phyloP scores from a whole-genome alignment of 768 basidiomycete genomes.

The Boletellus ananiceps region DNA sequence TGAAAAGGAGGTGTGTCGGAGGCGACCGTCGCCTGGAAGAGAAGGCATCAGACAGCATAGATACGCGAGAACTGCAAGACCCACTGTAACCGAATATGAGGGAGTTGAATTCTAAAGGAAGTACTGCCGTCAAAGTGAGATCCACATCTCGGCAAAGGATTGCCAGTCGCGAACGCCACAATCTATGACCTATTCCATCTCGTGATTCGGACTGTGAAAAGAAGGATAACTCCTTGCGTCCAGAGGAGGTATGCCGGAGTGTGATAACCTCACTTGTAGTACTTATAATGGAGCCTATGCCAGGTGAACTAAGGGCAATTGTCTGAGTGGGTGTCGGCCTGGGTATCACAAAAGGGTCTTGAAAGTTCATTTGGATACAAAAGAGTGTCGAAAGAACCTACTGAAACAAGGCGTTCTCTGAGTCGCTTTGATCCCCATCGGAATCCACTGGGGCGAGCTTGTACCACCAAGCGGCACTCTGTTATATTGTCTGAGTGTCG shows the following conservation, averaged over 20 bases:
- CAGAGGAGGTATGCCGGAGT: constrained; percentile 16
- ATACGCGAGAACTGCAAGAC: constrained; percentile 13
- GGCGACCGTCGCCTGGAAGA: constrained; percentile 46
- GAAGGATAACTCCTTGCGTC: constrained; percentile 18
- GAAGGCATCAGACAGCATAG: not conserved
- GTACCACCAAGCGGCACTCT: constrained; percentile 21
- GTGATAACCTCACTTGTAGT: constrained; percentile 15
- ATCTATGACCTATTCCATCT: constrained; percentile 5
- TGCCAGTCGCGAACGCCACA: constrained; percentile 20
- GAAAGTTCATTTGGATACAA: constrained; percentile 4
- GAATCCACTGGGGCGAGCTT: constrained; percentile 11
- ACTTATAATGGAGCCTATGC: constrained; percentile 6
- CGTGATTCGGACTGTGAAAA: constrained; percentile 7
- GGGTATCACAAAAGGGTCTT: constrained; percentile 1
- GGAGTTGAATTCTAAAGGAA: constrained; percentile 54
- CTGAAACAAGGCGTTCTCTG: constrained; percentile 14
- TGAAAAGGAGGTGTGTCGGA: constrained; percentile 45
- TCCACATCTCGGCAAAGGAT: constrained; percentile 1
- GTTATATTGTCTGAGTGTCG: constrained; percentile 3
- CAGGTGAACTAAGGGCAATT: constrained; percentile 9
- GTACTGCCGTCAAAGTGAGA: constrained; percentile 33
- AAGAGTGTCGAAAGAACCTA: constrained; percentile 6
- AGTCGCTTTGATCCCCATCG: constrained; percentile 6
- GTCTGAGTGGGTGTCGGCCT: constrained; percentile 10
- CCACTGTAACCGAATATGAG: constrained; percentile 65